These are phyloP conservation scores for Tetrahymena elliotti DNA, from an alignment of 73 alveolate species.

Conservation along the genomic window DNA sequence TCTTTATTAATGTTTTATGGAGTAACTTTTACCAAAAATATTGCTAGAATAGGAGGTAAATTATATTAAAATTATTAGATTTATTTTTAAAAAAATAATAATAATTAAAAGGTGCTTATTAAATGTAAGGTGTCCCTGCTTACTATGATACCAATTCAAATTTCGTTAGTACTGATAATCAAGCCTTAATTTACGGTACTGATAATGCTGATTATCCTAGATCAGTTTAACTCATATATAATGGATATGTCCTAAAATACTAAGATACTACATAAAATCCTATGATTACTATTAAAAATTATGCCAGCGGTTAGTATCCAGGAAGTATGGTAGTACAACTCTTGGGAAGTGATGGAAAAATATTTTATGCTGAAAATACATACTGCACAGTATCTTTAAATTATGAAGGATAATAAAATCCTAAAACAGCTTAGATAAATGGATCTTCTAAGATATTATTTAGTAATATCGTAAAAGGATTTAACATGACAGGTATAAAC, in stretches of 20 bases:
- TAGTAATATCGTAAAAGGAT: background rate
- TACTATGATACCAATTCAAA: background rate
- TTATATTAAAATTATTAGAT: background rate
- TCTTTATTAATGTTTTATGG: background rate
- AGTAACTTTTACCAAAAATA: conserved; percentile 2
- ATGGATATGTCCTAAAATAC: background rate
- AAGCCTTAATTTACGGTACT: conserved; percentile 10
- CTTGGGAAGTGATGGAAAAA: background rate
- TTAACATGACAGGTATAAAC: background rate
- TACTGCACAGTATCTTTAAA: background rate
- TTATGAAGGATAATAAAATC: background rate
- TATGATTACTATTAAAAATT: background rate
- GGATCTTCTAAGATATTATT: background rate
- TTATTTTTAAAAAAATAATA: background rate
- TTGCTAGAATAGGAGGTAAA: conserved; percentile 26
- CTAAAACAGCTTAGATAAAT: background rate
- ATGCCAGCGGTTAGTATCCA: conserved; percentile 1
- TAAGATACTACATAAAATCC: background rate
- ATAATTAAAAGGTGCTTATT: conserved; percentile 14
- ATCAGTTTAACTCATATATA: background rate
- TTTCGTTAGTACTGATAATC: background rate
- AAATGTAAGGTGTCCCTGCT: conserved; percentile 8
- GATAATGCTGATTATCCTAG: conserved; percentile 34
- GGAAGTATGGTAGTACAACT: background rate
- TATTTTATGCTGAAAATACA: background rate